A percentile compares a stretch with the other conserved stretches of the same genome.
These are phyloP conservation scores for Russula emetica DNA, from an alignment of 768 basidiomycete genomes.

Conservation along the genomic window DNA sequence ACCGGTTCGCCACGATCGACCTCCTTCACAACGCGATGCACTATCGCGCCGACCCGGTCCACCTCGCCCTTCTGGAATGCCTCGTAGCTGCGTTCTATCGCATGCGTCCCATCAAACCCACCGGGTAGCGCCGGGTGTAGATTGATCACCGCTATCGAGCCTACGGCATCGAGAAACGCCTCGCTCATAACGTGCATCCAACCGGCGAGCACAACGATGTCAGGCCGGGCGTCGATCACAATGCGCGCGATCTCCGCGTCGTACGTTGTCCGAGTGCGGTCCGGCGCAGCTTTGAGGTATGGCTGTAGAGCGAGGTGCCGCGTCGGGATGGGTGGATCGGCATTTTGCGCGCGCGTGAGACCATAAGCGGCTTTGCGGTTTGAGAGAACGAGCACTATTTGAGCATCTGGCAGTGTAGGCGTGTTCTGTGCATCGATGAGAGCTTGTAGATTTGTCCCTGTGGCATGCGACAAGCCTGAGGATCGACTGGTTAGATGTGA, in stretches of 20 bases:
- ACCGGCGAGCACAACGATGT: conserved; percentile 91
- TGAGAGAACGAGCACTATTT: conserved; percentile 80
- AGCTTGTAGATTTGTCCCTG: conserved; percentile 95
- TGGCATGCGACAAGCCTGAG: not conserved
- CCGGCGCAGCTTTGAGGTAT: conserved; percentile 68
- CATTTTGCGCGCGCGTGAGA: conserved; percentile 68
- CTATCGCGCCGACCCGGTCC: conserved; percentile 78
- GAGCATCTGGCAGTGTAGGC: conserved; percentile 61
- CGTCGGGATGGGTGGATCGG: conserved; percentile 75
- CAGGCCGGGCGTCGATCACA: conserved; percentile 60
- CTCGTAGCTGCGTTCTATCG: conserved; percentile 83
- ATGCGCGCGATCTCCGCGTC: conserved; percentile 74
- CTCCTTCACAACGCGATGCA: conserved; percentile 88
- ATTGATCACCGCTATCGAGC: conserved; percentile 83
- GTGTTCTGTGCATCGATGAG: conserved; percentile 85
- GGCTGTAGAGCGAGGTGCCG: conserved; percentile 81
- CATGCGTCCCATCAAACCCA: conserved; percentile 93
- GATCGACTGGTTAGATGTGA: not conserved
- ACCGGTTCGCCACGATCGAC: conserved; percentile 91
- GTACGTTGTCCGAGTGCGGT: conserved; percentile 76
- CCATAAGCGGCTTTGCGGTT: conserved; percentile 92
- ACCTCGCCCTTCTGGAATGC: conserved; percentile 85
- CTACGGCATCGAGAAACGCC: conserved; percentile 66
- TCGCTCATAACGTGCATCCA: conserved; percentile 98
- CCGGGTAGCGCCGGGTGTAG: conserved; percentile 95